Base-by-base conservation (phyloP, 1,139 yeast species). In the Wickerhamomyces sp. region DNA sequence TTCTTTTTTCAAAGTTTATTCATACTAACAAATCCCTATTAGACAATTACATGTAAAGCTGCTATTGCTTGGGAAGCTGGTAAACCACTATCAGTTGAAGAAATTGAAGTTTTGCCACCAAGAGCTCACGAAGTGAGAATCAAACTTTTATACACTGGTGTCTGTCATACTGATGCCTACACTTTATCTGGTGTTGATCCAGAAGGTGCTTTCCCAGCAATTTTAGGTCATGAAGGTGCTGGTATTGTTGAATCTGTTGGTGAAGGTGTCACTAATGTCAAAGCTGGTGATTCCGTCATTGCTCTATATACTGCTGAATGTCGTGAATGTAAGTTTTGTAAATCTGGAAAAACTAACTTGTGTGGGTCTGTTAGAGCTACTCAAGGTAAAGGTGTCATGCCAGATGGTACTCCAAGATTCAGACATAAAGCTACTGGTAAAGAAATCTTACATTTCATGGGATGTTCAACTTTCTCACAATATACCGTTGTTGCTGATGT, bases 61-160 rank as follows among this genome's bases (percentile, higher is more conserved):
- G 99, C 99, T 43, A 88, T 93, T 59, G 97, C 98, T 53, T 93
- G 98, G 94, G 96, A 85, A 66, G 95, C 98, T 33, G 84, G 78
- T 39, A 80, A 89, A 67, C 96, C 96, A 49, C 76, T 93, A 59
- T 61, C 81, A 41, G 77, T 93, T 51, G 99, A 94, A 69, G 89
- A 86, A 48, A 76, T 93, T 55, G 91, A 85, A 63, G 99, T 94
- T 39, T 84, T 78, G 31, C 89, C 99, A 34, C 99, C 99, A 57
- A 84, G 79, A 65, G 96, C 97, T 41, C 96, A 93, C 64, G 99
- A 93, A 71, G 98, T 93, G 44, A 85, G 99, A 67, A 87, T 93
- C 68, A 86, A 89, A 71, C 71, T 93, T 50, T 74, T 75, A 45
- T 78, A 86, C 72, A 87, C 97, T 36, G 99, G 98, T 64, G 96